A percentile compares a stretch with the other conserved stretches of the same genome.
Conservation (phyloP, 2,329 filamentous ascomycete genomes). For the Aureobasidium sp. region DNA sequence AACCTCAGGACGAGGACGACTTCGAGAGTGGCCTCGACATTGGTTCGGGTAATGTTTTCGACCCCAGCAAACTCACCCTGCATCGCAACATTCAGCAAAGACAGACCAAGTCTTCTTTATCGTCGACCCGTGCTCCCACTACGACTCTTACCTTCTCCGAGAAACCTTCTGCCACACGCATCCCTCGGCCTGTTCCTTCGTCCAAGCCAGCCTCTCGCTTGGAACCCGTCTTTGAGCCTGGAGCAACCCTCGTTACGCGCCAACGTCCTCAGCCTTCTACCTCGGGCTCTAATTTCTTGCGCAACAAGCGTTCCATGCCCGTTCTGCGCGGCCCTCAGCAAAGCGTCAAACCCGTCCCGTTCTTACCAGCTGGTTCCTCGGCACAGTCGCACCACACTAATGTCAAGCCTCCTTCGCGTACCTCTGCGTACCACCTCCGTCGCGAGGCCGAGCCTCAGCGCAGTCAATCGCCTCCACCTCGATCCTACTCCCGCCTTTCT, state of each 20-base stretch:
- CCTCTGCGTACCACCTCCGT: conserved; percentile 61
- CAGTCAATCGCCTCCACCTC: conserved; percentile 38
- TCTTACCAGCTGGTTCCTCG: conserved; percentile 69
- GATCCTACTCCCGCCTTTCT: conserved; percentile 42
- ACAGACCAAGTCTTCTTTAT: conserved; percentile 52
- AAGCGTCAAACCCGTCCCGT: conserved; percentile 65
- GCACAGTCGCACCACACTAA: conserved; percentile 72
- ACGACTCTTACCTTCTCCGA: conserved; percentile 89
- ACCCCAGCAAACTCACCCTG: conserved; percentile 70
- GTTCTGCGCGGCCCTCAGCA: conserved; percentile 43
- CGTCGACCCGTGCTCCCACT: conserved; percentile 67
- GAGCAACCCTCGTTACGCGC: conserved; percentile 62
- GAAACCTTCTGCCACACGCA: conserved; percentile 57
- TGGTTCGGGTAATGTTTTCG: conserved; percentile 73
- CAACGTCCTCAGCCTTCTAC: conserved; percentile 48
- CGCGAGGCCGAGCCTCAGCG: conserved; percentile 68
- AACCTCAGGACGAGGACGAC: conserved; percentile 53
- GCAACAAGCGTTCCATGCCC: conserved; percentile 55
- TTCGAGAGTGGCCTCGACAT: conserved; percentile 83
- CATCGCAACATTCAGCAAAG: conserved; percentile 92
- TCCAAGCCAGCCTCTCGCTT: conserved; percentile 53
- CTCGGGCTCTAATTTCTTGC: conserved; percentile 48
- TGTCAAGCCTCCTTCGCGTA: conserved; percentile 58
- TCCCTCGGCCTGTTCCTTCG: conserved; percentile 62
- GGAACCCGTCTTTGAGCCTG: conserved; percentile 89